Evolutionary conservation across 805 yeast genomes (phyloP), one percentile per base, ranked within the genome.

Genomic region (Ascoidea asiatica): DNA sequence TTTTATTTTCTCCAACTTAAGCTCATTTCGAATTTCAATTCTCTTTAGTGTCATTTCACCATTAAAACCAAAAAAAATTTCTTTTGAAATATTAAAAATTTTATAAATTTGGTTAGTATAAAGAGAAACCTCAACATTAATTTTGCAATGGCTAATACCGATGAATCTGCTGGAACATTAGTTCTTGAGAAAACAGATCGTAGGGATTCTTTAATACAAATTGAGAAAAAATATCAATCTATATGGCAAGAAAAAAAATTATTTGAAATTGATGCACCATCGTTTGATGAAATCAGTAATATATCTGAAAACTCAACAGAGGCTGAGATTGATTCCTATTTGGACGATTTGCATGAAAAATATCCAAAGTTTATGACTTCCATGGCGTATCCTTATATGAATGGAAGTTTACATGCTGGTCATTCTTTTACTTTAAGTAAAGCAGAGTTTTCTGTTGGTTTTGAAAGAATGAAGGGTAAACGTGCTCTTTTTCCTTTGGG

Each of bases 301-400:
- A 11, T 29, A 3, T 15, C 35, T 15, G 8, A 11, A 29, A 29
- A 29, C 15, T 29, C 35, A 11, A 2, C 73, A n/a, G 65, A 69
- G 39, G 69, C 74, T 44, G 67, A 77, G 44, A 61, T 65, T 40
- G 63, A 69, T 11, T 15, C 8, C 8, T 29, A 29, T 15, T 11
- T 29, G 35, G 95, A 81, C 42, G 86, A 82, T 57, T 70, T 92
- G 50, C 87, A 85, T 55, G 72, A 69, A 48, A 73, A 78, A 56
- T 72, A 81, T 62, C 97, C 97, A 46, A 92, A 92, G 63, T 83
- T 73, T 66, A 81, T 87, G 70, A 74, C 86, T 20, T 81, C 95
- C 42, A 89, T 92, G 96, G 97, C 98, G 8, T 92, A 87, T 59
- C 99, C 99, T 39, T 92, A 92, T 66, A 90, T 90, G 97, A 92